Conservation (phyloP, 805 yeast genomes). For the Zygoascus bituminiphila region DNA sequence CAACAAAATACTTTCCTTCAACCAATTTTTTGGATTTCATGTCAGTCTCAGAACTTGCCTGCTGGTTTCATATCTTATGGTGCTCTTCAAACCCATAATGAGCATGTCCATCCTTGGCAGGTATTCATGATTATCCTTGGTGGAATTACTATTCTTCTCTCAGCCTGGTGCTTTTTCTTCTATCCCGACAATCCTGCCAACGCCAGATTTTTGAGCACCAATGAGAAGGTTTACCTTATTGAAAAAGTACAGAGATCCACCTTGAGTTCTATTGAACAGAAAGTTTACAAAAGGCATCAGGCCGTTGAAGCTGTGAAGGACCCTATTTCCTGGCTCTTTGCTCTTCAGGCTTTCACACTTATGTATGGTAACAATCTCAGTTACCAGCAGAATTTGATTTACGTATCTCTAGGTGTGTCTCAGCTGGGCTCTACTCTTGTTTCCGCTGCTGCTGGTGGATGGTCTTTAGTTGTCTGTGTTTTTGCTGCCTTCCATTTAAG, state of each 20-base stretch:
- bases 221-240: slow-evolving; percentile 46
- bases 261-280: slow-evolving; percentile 37
- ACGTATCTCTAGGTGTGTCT: slow-evolving; percentile 30
- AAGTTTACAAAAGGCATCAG: slow-evolving; percentile 39
- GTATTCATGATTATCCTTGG: slow-evolving; percentile 38
- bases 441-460: slow-evolving; percentile 40
- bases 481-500: slow-evolving; percentile 23
- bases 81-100: slow-evolving; percentile 26
- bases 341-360: slow-evolving; percentile 30
- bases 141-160: slow-evolving; percentile 2
- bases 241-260: slow-evolving; percentile 34
- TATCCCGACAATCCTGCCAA: slow-evolving; percentile 52
- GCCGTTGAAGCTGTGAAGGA: slow-evolving; percentile 42
- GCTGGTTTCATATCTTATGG: slow-evolving; percentile 39
- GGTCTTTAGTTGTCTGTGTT: slow-evolving; percentile 29
- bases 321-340: slow-evolving; percentile 36
- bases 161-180: slow-evolving; percentile 37
- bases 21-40: slow-evolving; percentile 22
- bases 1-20: not conserved
- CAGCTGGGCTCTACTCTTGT: slow-evolving; percentile 40
- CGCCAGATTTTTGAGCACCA: slow-evolving; percentile 38
- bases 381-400: slow-evolving; percentile 39
- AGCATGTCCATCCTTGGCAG: slow-evolving; percentile 35
- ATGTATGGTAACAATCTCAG: slow-evolving; percentile 40
- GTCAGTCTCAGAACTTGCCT: slow-evolving; percentile 27